A percentile compares a stretch with the other conserved stretches of the same genome.
These are phyloP conservation scores for Perilla frutescens DNA, from an alignment of 257 asterid species.

Conservation along the genomic window DNA sequence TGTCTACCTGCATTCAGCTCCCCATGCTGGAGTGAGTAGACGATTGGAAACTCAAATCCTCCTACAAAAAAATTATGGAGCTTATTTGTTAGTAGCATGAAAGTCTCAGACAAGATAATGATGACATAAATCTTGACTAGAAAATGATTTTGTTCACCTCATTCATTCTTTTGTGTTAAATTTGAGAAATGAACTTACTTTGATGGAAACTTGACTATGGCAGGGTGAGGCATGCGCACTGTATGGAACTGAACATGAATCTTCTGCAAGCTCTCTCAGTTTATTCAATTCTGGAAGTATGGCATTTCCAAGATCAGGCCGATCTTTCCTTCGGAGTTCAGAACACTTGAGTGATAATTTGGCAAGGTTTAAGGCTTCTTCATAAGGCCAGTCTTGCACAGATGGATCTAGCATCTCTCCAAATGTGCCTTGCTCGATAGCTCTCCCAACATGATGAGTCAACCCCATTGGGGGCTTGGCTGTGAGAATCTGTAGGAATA, in stretches of 20 bases:
- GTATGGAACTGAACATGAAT: conserved; percentile 35
- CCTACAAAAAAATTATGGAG: conserved; percentile 48
- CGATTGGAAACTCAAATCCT: conserved; percentile 57
- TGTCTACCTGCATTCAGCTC: conserved; percentile 46
- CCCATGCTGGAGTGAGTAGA: conserved; percentile 58
- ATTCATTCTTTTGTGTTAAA: neutral
- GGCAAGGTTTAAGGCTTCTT: conserved; percentile 73
- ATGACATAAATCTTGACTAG: neutral
- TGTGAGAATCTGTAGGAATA: conserved; percentile 78
- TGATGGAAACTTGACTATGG: conserved; percentile 66
- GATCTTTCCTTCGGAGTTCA: conserved; percentile 85
- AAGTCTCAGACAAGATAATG: neutral
- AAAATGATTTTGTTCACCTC: neutral
- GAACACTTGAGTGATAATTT: conserved; percentile 67
- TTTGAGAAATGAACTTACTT: conserved; percentile 46
- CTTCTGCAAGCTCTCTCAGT: conserved; percentile 69
- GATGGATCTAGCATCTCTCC: conserved; percentile 66
- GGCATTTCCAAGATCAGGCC: conserved; percentile 86
- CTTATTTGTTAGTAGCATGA: conserved; percentile 16
- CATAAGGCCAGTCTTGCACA: conserved; percentile 77
- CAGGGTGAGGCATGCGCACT: conserved; percentile 44
- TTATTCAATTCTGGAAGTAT: conserved; percentile 73
- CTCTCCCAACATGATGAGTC: conserved; percentile 76
- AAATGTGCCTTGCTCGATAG: conserved; percentile 71
- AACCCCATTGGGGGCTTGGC: conserved; percentile 86